Conservation (phyloP, 2,329 filamentous ascomycete genomes). For the Talaromyces sp. region DNA sequence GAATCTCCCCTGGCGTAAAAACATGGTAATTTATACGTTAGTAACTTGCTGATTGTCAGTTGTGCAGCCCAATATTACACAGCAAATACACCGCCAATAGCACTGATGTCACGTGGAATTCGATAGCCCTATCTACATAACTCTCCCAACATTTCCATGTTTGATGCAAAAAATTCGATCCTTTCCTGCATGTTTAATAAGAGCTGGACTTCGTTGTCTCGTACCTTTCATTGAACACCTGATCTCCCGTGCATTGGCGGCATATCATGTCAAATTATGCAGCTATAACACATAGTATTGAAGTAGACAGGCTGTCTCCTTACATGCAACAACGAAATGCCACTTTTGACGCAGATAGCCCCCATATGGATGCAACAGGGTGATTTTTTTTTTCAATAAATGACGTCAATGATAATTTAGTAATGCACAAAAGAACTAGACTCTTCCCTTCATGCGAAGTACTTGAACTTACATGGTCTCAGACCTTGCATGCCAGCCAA, state of each 20-base stretch:
- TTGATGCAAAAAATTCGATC: not conserved
- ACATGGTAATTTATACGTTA: not conserved
- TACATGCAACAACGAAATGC: not conserved
- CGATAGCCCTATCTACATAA: constrained; percentile 1
- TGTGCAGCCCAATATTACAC: not conserved
- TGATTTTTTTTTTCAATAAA: not conserved
- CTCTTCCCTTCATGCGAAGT: constrained; percentile 2
- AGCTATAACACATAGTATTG: not conserved
- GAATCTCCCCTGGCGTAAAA: not conserved
- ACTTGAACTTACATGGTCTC: not conserved
- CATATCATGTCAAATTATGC: not conserved
- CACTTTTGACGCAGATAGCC: not conserved
- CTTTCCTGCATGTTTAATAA: not conserved
- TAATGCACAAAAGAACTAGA: not conserved
- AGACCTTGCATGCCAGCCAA: not conserved
- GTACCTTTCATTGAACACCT: not conserved
- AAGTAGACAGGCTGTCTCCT: not conserved
- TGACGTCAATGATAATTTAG: not conserved
- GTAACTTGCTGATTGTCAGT: not conserved
- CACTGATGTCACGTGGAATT: constrained; percentile 11
- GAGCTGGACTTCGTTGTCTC: not conserved
- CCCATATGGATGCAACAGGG: not conserved
- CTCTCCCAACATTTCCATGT: not conserved
- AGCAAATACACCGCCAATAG: not conserved
- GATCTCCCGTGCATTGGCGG: not conserved